A percentile compares a stretch with the other conserved stretches of the same genome.
These are phyloP conservation scores for Ophiosphaerella narmari DNA, from an alignment of 2,329 filamentous ascomycete genomes.

Conservation along the genomic window DNA sequence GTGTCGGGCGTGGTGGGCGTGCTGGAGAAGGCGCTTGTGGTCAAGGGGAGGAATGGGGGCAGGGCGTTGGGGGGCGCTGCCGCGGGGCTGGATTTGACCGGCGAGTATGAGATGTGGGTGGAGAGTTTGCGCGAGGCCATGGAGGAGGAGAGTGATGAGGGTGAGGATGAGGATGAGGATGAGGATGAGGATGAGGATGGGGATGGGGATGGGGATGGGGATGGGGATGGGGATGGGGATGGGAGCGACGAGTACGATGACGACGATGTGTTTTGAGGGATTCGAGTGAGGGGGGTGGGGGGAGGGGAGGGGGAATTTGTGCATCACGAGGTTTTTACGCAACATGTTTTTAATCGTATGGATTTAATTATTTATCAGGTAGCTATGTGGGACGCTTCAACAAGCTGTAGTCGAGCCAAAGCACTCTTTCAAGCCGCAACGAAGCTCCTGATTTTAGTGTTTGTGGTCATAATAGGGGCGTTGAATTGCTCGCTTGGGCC, in stretches of 20 bases:
- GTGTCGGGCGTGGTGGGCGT: conserved; percentile 22
- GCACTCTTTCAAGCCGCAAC: too few species aligned
- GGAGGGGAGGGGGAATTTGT: too few species aligned
- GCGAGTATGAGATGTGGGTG: conserved; percentile 30
- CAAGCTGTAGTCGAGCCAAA: too few species aligned
- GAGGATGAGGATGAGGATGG: background rate
- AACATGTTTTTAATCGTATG: too few species aligned
- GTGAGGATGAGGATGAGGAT: background rate
- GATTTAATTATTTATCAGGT: too few species aligned
- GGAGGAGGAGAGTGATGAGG: conserved; percentile 30
- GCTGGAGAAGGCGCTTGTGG: conserved; percentile 32
- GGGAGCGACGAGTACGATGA: background rate
- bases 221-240: background rate
- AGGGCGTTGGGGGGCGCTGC: conserved; percentile 21
- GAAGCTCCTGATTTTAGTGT: too few species aligned
- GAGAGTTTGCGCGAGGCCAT: conserved; percentile 24
- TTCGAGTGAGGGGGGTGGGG: too few species aligned
- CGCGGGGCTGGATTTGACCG: conserved; percentile 8
- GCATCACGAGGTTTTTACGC: too few species aligned
- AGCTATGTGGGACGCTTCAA: too few species aligned
- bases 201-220: background rate
- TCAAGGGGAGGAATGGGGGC: conserved; percentile 14
- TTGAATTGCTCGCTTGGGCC: too few species aligned
- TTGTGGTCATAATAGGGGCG: too few species aligned
- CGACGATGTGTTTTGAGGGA: too few species aligned